A percentile compares a stretch with the other conserved stretches of the same genome.
phyloP scores from a whole-genome alignment of 129 eudicot genomes.

The Lonicera japonica region DNA sequence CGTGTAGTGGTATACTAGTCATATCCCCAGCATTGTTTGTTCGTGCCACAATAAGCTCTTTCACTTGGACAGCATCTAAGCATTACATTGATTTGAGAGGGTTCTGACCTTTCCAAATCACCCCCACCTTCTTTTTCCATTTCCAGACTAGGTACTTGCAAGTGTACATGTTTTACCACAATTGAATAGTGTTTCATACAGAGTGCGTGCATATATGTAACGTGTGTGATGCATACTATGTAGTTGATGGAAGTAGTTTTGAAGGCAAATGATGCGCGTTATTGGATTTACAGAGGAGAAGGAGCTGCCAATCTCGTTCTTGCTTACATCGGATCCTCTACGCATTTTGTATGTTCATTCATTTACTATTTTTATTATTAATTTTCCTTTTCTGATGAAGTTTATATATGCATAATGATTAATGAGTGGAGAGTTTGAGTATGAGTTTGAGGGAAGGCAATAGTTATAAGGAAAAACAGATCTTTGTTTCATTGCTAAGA shows the following conservation, averaged over 20 bases:
- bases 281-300: constrained; percentile 78
- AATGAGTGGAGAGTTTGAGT: not conserved
- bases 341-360: constrained; percentile 36
- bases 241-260: constrained; percentile 17
- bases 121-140: too few species aligned
- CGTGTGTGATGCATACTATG: not conserved
- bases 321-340: constrained; percentile 50
- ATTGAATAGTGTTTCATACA: too few species aligned
- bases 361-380: not conserved
- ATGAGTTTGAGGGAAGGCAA: not conserved
- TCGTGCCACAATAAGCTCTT: too few species aligned
- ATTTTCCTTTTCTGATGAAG: not conserved
- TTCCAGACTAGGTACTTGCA: too few species aligned
- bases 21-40: too few species aligned
- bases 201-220: too few species aligned
- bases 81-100: too few species aligned
- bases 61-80: too few species aligned
- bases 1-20: too few species aligned
- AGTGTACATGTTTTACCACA: too few species aligned
- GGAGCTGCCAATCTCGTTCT: constrained; percentile 86
- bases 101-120: too few species aligned
- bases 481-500: not conserved
- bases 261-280: constrained; percentile 50
- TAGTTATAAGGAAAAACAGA: too few species aligned
- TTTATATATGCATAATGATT: not conserved